Evolutionary conservation across 2,329 filamentous ascomycete genomes (phyloP), one percentile per base, ranked within the genome.

Genomic region (Talaromyces sp.): DNA sequence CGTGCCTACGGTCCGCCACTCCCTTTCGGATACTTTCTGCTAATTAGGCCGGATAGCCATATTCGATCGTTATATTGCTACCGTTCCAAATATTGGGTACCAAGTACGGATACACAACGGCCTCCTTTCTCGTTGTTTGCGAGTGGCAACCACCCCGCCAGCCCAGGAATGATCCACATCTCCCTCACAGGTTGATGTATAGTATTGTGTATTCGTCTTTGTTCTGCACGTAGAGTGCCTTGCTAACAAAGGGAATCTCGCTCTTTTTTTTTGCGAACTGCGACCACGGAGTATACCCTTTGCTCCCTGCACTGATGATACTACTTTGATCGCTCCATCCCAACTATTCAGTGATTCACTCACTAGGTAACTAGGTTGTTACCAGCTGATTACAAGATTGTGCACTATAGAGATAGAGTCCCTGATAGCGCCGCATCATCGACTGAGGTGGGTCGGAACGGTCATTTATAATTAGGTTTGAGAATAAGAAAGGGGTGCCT

Each of bases 1-100:
- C 59, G 59, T 61, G 59, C 54, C 59, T 33, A 47, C 59, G 54
- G 33, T 39, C 55, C 59, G 59, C 54, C 44, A 47, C 19, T 25
- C 44, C 44, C 22, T 47, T 47, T 25, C 44, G 44, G 44, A 47
- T 25, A 25, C 44, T 47, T 47, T 47, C 17, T 47, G 22, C 19
- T 25, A n/a, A n/a, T n/a, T n/a, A 11, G 17, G 6, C 44, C 44
- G 9, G 19, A 47, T 25, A 22, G 22, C 11, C 9, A 9, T 47
- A 17, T 47, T 15, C 13, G 44, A 11, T 13, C 44, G 44, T 36
- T 36, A 15, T 36, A 36, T 36, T 15, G 4, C 9, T 13, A 36
- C 22, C 2, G 44, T 13, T 47, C 19, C 19, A 47, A 47, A 47
- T 25, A 19, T 22, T 25, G 22, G 17, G 19, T 25, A 47, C 44